These are phyloP conservation scores for Penstemon davidsonii DNA, from an alignment of 257 asterid genomes.

Conservation along the genomic window DNA sequence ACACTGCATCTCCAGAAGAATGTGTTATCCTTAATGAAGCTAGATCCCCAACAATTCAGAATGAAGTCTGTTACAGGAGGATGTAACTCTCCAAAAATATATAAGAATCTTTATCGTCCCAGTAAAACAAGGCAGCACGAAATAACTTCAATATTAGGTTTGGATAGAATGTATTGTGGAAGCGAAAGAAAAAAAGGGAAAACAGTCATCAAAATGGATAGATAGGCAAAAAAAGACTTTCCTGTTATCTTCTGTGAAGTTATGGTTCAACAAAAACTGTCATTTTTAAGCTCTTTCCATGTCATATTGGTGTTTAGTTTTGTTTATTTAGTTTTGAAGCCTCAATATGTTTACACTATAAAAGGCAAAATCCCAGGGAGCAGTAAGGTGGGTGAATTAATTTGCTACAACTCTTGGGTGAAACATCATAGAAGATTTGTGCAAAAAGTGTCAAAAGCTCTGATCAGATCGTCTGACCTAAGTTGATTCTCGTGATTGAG, in stretches of 20 bases:
- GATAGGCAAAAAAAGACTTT: neutral
- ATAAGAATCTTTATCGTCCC: conserved; percentile 7
- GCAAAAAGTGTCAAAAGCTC: neutral
- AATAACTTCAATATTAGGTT: neutral
- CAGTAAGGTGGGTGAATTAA: neutral
- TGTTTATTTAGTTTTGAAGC: neutral
- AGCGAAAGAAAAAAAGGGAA: neutral
- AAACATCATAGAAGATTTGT: neutral
- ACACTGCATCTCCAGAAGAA: conserved; percentile 2
- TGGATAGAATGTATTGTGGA: conserved; percentile 2
- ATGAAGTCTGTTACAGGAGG: conserved; percentile 10
- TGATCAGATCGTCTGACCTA: neutral
- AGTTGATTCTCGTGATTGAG: neutral
- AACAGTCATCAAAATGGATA: conserved; percentile 3
- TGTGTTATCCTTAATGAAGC: neutral
- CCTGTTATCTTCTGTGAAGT: neutral
- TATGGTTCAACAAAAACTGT: neutral
- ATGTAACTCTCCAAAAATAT: neutral
- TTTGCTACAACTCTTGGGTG: neutral
- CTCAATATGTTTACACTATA: neutral
- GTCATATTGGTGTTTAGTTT: neutral
- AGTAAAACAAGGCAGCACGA: neutral
- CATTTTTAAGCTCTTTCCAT: neutral
- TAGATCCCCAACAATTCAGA: neutral
- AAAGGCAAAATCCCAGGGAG: neutral